Evolutionary conservation across 1,284 basidiomycete species (phyloP), one percentile per base, ranked within the genome.

Genomic region (Pholiota adiposa): DNA sequence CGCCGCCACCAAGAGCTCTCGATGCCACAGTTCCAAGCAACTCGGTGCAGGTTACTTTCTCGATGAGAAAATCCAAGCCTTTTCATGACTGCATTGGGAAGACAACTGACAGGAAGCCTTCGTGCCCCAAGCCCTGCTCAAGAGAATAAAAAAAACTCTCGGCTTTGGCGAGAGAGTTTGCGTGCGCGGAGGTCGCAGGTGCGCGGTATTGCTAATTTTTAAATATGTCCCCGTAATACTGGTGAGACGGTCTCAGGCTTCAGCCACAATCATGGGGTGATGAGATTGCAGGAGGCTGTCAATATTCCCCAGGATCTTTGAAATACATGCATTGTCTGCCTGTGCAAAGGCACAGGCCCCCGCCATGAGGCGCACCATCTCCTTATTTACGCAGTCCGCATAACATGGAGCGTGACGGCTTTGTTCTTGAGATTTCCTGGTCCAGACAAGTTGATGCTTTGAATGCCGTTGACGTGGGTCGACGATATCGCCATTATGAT

Each of bases 381-480:
- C 40, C 41, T 23, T 29, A 44, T 21, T 54, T 31, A 54, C 25
- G 18, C 38, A 46, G 27, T 54, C 53, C 53, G 53, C 41, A 18
- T 54, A 43, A 5, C 27, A 23, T 46, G 40, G 53, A 46, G 44
- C 12, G 25, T 16, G 23, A 53, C 8, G 38, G n/a, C 12, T n/a
- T 31, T 40, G 34, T 19, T 53, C 41, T 41, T 29, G 38, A 1
- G 23, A 19, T 50, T 50, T 50, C 48, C n/a, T n/a, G n/a, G n/a
- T n/a, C n/a, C 29, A 41, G 36, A 12, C 7, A n/a, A n/a, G 51
- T 44, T 54, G 29, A n/a, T n/a, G n/a, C n/a, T 41, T 44, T 23
- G 40, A 33, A 44, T 54, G 53, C 29, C 44, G 27, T 44, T 38
- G 25, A 38, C 33, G 19, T n/a, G 44, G 29, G 21, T 36, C 46